Conservation (phyloP, 2,329 filamentous ascomycete genomes). For the Claviceps sp. region DNA sequence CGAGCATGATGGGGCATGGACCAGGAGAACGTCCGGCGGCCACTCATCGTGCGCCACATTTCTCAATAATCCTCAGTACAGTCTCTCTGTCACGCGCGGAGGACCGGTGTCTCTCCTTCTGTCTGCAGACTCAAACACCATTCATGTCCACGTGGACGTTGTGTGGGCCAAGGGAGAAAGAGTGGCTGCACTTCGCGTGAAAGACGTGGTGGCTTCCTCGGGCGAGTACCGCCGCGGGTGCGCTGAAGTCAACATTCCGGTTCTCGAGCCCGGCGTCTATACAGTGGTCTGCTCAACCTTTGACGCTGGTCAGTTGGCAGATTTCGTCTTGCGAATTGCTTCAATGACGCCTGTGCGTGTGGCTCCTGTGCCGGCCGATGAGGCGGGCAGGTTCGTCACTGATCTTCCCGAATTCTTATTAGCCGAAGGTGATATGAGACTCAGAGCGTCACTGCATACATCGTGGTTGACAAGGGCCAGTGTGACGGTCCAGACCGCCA, state of each 20-base stretch:
- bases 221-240: slow-evolving; percentile 80
- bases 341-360: slow-evolving; percentile 45
- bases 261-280: slow-evolving; percentile 60
- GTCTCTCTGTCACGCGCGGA: slow-evolving; percentile 40
- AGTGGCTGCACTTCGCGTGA: slow-evolving; percentile 52
- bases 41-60: slow-evolving; percentile 67
- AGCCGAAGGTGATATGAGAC: slow-evolving; percentile 23
- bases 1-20: slow-evolving; percentile 60
- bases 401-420: slow-evolving; percentile 44
- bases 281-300: slow-evolving; percentile 87
- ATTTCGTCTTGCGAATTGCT: slow-evolving; percentile 64
- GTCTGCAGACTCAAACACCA: slow-evolving; percentile 49
- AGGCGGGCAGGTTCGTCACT: slow-evolving; percentile 58
- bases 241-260: slow-evolving; percentile 49
- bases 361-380: slow-evolving; percentile 52
- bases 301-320: slow-evolving; percentile 61
- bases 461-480: slow-evolving; percentile 44
- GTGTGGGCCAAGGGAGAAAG: slow-evolving; percentile 66
- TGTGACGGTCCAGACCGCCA: slow-evolving; percentile 18
- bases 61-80: slow-evolving; percentile 78
- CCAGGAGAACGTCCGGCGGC: slow-evolving; percentile 65
- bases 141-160: slow-evolving; percentile 74
- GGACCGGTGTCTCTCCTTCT: slow-evolving; percentile 62
- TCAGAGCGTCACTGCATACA: slow-evolving; percentile 26
- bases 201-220: slow-evolving; percentile 70